Conservation (phyloP, 768 basidiomycete genomes). For the Agrocybe pediades region DNA sequence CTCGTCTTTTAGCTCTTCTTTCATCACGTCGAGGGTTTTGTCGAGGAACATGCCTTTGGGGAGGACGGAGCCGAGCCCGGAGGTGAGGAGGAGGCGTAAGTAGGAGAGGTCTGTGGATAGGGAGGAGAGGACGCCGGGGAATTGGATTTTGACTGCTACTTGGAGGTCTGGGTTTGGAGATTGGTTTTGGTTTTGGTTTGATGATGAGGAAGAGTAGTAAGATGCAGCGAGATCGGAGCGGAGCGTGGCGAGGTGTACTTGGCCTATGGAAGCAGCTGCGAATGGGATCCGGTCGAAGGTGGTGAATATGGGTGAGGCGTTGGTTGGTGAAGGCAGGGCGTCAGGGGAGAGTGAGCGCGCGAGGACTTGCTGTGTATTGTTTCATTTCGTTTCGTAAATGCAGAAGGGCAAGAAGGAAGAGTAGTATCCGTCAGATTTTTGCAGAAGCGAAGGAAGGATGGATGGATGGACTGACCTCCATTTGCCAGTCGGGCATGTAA, state of each 20-base stretch:
- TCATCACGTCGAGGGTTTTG: constrained; percentile 82
- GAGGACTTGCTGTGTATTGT: constrained; percentile 62
- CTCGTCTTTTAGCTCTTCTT: constrained; percentile 87
- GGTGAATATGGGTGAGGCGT: constrained; percentile 49
- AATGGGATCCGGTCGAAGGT: constrained; percentile 87
- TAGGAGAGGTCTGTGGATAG: constrained; percentile 89
- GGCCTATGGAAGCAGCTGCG: constrained; percentile 96
- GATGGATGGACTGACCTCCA: constrained; percentile 63
- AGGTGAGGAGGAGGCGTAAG: constrained; percentile 78
- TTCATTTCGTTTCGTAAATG: not conserved
- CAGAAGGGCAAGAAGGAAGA: not conserved
- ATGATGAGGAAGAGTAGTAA: too few species aligned
- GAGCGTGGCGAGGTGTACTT: constrained; percentile 83
- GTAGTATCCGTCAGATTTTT: too few species aligned
- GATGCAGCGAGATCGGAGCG: constrained; percentile 46
- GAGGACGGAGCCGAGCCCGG: constrained; percentile 61
- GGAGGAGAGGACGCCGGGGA: constrained; percentile 86
- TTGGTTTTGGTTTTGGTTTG: too few species aligned
- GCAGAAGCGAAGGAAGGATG: not conserved
- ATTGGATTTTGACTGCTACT: constrained; percentile 91
- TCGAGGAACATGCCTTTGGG: constrained; percentile 92
- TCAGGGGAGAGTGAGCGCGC: constrained; percentile 70
- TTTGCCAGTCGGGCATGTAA: constrained; percentile 99
- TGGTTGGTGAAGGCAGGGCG: constrained; percentile 70
- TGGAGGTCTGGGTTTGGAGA: constrained; percentile 58